phyloP scores from a whole-genome alignment of 129 eudicot genomes.

The Flaveria trinervia region DNA sequence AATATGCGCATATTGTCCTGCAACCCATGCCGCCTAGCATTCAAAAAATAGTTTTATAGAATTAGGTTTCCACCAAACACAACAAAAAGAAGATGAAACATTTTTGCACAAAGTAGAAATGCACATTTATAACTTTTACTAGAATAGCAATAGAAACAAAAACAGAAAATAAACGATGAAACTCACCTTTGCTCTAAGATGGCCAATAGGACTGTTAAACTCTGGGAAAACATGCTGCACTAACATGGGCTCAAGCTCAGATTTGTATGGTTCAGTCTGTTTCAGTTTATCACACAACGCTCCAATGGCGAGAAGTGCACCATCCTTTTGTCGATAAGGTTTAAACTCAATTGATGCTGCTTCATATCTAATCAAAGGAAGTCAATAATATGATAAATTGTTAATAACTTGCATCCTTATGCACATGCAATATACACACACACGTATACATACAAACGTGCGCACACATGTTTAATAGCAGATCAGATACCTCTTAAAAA shows the following conservation, averaged over 20 bases:
- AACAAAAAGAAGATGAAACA: neutral
- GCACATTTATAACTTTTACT: neutral
- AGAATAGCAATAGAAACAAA: neutral
- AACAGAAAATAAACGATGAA: neutral
- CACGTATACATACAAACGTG: neutral
- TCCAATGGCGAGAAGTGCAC: conserved; percentile 92
- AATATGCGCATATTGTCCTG: conserved; percentile 91
- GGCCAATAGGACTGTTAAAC: conserved; percentile 80
- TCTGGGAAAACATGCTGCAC: conserved; percentile 92
- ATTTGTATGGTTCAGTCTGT: conserved; percentile 79
- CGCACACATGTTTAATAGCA: neutral
- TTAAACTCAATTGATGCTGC: conserved; percentile 66
- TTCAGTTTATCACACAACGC: conserved; percentile 81
- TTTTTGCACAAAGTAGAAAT: neutral
- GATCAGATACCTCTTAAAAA: conserved; percentile 70
- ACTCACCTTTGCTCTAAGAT: conserved; percentile 84
- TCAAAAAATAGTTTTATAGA: conserved; percentile 9
- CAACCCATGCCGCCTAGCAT: conserved; percentile 87
- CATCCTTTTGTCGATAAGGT: conserved; percentile 81
- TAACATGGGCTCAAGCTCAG: conserved; percentile 80
- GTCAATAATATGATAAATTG: neutral
- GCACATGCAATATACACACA: neutral
- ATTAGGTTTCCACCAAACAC: neutral
- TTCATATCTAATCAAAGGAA: conserved; percentile 48
- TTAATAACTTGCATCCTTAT: conserved; percentile 4